A percentile compares a stretch with the other conserved stretches of the same genome.
These are phyloP conservation scores for Coemansia sp. DNA, from an alignment of 192 early-diverging fungal genomes.

Conservation along the genomic window DNA sequence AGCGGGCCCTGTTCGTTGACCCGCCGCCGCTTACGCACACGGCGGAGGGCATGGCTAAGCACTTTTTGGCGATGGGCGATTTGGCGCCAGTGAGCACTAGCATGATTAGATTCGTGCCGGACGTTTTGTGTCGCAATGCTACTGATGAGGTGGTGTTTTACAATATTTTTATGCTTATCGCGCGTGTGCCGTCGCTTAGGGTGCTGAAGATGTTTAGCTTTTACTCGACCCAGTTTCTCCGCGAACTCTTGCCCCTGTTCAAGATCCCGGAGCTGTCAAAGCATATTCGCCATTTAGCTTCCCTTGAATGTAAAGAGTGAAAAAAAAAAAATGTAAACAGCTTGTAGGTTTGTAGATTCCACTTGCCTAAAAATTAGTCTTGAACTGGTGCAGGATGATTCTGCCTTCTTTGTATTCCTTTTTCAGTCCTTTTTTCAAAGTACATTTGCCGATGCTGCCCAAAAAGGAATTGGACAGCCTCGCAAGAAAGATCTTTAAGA, in stretches of 20 bases:
- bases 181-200: conserved; percentile 31
- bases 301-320: conserved; percentile 27
- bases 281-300: conserved; percentile 25
- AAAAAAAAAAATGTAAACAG: not conserved
- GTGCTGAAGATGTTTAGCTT: conserved; percentile 35
- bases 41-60: conserved; percentile 29
- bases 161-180: conserved; percentile 36
- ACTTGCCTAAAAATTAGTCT: no score
- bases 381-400: no score
- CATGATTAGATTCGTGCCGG: conserved; percentile 26
- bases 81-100: conserved; percentile 34
- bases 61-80: conserved; percentile 15
- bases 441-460: no score
- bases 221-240: conserved; percentile 30
- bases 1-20: conserved; percentile 12
- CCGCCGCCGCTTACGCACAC: conserved; percentile 27
- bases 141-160: conserved; percentile 37
- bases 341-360: no score
- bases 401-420: no score
- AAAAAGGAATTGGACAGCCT: no score
- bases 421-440: no score
- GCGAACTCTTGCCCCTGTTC: conserved; percentile 27
- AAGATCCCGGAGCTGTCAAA: conserved; percentile 28
- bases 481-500: no score
- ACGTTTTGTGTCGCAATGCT: conserved; percentile 22